Conservation (phyloP, 208 protist species). For the Phytomonas serpens region DNA sequence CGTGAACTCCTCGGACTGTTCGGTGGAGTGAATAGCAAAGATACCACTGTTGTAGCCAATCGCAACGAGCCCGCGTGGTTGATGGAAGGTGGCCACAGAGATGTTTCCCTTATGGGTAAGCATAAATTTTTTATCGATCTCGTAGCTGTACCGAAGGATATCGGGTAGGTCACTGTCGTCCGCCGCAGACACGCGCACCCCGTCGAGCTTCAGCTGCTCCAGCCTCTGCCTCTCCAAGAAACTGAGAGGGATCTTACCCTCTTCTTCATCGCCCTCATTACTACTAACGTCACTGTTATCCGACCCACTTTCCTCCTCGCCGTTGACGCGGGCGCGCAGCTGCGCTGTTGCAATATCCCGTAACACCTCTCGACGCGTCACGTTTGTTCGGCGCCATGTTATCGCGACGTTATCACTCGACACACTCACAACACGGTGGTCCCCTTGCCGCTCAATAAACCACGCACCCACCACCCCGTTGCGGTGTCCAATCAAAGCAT, state of each 20-base stretch:
- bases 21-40: constrained; percentile 81
- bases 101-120: constrained; percentile 85
- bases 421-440: constrained; percentile 61
- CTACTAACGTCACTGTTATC: constrained; percentile 24
- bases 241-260: constrained; percentile 41
- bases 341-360: constrained; percentile 67
- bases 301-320: constrained; percentile 18
- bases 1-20: constrained; percentile 25
- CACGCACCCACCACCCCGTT: constrained; percentile 81
- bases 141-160: constrained; percentile 71
- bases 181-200: constrained; percentile 63
- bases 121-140: constrained; percentile 82
- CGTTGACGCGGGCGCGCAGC: constrained; percentile 41
- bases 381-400: constrained; percentile 51
- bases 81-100: constrained; percentile 70
- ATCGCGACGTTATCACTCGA: constrained; percentile 77
- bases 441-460: constrained; percentile 29
- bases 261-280: constrained; percentile 30
- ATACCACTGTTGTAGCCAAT: constrained; percentile 88
- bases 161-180: constrained; percentile 64
- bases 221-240: constrained; percentile 74
- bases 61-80: constrained; percentile 61
- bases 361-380: constrained; percentile 75
- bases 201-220: constrained; percentile 67
- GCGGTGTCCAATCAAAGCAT: constrained; percentile 79